Evolutionary conservation across 352 stramenopile species (phyloP), one percentile per base, ranked within the genome.

Genomic region (Phytopythium litorale): DNA sequence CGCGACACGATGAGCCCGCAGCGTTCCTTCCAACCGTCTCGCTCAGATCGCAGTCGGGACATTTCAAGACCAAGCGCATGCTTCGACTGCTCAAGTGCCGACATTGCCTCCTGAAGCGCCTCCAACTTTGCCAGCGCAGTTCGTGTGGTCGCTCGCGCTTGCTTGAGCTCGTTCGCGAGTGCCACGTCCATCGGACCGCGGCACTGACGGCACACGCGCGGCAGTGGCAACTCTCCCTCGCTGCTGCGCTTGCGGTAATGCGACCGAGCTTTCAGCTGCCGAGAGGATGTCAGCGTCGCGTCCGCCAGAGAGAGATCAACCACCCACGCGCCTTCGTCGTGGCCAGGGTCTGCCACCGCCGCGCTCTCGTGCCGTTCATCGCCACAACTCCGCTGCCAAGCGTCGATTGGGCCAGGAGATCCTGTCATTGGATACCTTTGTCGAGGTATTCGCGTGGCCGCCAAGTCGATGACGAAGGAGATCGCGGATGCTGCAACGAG

Each of bases 201-300:
- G 42, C 73, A 84, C 49, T 72, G 53, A 3, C 71, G 70, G 18
- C 71, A 79, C 15, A 79, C 61, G n/a, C 54, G 33, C 38, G 54
- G 54, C n/a, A 57, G 32, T 9, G 32, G 32, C 2, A 45, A 15
- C 18, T 46, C 51, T 32, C 19, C 13, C 8, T 43, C 32, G 19
- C n/a, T n/a, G 51, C 30, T 45, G 30, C 32, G 35, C 51, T 32
- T 57, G 4, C 32, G 30, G 21, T 15, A n/a, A 16, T 30, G 30
- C 19, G 48, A 19, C 6, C 25, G 48, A 19, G 23, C 38, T 48
- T n/a, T 38, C 48, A 32, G 13, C 11, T 32, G 33, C 15, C 48
- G 15, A 4, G 25, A 9, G 0, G 48, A 4, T 23, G 48, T 1
- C 25, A 52, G 2, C 0, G 46, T 11, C 12, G 15, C 8, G 15